Base-by-base conservation (phyloP, 2,329 filamentous ascomycete genomes). In the Fusarium pininemorale region DNA sequence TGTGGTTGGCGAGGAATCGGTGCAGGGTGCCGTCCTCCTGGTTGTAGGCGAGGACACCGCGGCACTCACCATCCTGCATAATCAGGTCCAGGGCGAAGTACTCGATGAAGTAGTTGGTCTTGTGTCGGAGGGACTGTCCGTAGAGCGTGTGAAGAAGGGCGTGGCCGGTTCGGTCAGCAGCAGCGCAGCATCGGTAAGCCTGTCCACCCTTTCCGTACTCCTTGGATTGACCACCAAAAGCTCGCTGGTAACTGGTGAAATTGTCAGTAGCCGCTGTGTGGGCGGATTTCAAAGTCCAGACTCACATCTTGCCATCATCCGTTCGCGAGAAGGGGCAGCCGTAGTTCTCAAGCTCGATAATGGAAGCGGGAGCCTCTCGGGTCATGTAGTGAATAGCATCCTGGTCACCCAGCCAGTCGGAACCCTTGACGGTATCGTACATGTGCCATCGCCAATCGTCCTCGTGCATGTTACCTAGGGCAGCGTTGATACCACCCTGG, bases 101-200 rank as follows among this genome's bases (percentile, higher is more conserved):
- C 86, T 98, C 96, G 84, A 99, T 98, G 87, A 99, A 98, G 90
- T 98, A 99, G 89, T 98, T 98, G 82, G 96, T 98, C 89, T 98
- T 98, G 90, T 98, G 95, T 82, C 94, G 90, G 71, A 98, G 90
- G 61, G 95, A 98, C 87, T 98, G 96, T 80, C 96, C 96, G 86
- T 98, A 99, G 76, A 99, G 93, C 32, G 96, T 99, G 90, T 99
- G 96, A 59, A 99, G 91, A 77, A 99, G 93, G 80, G 96, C 96
- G 86, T 99, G 96, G 75, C 96, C 96, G 73, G 96, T 98, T 89
- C 96, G 90, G 84, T 99, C 96, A 78, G 96, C 96, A 70, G 95
- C 96, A 84, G 95, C 96, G 84, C 94, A 97, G 89, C 95, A 97
- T 86, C 96, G 91, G 90, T 98, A 98, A 77, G 96, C 96, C 87